Base-by-base conservation (phyloP, 2,329 filamentous ascomycete species). In the Scytalidium lignicola region DNA sequence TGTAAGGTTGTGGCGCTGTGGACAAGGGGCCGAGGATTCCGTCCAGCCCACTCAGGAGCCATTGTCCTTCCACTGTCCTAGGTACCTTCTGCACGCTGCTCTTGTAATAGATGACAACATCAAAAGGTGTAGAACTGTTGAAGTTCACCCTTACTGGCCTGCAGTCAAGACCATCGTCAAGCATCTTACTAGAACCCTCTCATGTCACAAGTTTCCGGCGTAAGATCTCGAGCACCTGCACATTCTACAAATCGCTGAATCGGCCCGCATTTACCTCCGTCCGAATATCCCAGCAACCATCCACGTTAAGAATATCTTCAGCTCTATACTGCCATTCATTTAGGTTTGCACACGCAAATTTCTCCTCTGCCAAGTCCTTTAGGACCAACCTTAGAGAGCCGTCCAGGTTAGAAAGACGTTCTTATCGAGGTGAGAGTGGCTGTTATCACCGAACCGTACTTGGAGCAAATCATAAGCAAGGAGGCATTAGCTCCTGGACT, bases 91-190 rank as follows among this genome's bases (percentile, higher is more conserved):
- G 32, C 32, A 13, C 32, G 15, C 32, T 13, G 32, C 32, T n/a
- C 12, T 17, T 15, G 15, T 37, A 5, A 5, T 37, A 37, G 32
- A 37, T 37, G 32, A 37, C 10, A 13, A 17, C 12, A 37, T 8
- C 32, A 37, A 37, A 37, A 37, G 15, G 32, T 37, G 32, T 17
- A 37, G 32, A n/a, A 37, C 32, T 37, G 32, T n/a, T 37, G n/a
- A 37, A 37, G 32, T n/a, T n/a, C 32, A 17, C 32, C 6, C 49
- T 46, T 37, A 49, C 47, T 40, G 17, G 39, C 8, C 39, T 42
- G 41, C 32, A 41, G 42, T 51, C 39, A 18, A 50, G 43, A 51
- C 42, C 50, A 53, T 52, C 51, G 52, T 37, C 15, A 37, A 37
- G 15, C n/a, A 37, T n/a, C 7, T 37, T 37, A 4, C 15, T 17